Evolutionary conservation across 1,139 yeast species (phyloP).

Genomic region (Hemisphaericaspora xylofermentans): DNA sequence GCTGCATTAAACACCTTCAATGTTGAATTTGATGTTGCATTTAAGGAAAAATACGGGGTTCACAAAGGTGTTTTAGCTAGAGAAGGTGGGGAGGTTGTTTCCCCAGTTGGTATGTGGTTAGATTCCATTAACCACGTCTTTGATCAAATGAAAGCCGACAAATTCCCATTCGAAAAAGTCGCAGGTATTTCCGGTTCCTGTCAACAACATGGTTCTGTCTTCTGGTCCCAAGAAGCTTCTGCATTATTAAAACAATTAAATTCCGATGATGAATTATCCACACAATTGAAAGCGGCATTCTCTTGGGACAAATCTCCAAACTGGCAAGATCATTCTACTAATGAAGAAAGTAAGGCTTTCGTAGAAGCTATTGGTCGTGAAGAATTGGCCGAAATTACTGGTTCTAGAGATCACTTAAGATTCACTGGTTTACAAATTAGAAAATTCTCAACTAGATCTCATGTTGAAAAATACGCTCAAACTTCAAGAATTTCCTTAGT

Average conservation of each 20-base stretch:
- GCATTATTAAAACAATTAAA: constrained; percentile 32
- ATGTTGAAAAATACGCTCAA: constrained; percentile 51
- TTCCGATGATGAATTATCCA: constrained; percentile 29
- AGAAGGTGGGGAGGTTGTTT: constrained; percentile 54
- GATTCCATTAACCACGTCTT: constrained; percentile 75
- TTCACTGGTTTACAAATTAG: constrained; percentile 90
- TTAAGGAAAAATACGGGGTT: constrained; percentile 55
- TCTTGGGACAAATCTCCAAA: constrained; percentile 74
- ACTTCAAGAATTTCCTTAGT: constrained; percentile 71
- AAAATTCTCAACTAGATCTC: constrained; percentile 56
- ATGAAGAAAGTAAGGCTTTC: constrained; percentile 60
- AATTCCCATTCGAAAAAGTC: constrained; percentile 62
- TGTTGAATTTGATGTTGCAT: constrained; percentile 71
- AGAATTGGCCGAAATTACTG: constrained; percentile 65
- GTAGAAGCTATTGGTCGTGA: constrained; percentile 62
- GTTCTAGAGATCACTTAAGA: constrained; percentile 85
- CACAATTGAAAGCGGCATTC: constrained; percentile 52
- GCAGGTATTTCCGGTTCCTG: constrained; percentile 80
- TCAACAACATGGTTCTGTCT: constrained; percentile 92
- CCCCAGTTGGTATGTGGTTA: constrained; percentile 91
- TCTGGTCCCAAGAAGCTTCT: constrained; percentile 59
- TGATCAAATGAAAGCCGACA: constrained; percentile 47
- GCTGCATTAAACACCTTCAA: constrained; percentile 55
- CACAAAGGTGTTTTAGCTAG: constrained; percentile 67
- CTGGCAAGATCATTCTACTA: constrained; percentile 95